Conservation (phyloP, 805 yeast genomes). For the Priceomyces melissophilus region DNA sequence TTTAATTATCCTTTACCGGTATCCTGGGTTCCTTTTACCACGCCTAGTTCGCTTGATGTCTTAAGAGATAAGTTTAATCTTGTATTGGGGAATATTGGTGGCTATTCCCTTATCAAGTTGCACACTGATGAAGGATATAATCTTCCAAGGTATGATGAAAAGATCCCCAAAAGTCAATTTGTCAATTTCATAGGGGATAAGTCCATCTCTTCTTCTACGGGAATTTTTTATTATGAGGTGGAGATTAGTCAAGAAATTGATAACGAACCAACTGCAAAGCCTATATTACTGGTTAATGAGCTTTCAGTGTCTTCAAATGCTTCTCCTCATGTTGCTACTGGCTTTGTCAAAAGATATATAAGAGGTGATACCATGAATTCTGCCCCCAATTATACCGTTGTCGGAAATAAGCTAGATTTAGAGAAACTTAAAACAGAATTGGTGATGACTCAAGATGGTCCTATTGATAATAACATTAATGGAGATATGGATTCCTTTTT, state of each 20-base stretch:
- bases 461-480: conserved; percentile 12
- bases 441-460: conserved; percentile 15
- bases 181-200: conserved; percentile 38
- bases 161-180: conserved; percentile 14
- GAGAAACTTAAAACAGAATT: conserved; percentile 27
- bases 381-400: conserved; percentile 7
- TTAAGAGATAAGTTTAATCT: conserved; percentile 24
- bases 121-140: conserved; percentile 6
- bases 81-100: conserved; percentile 20
- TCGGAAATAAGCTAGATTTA: conserved; percentile 21
- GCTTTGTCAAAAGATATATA: conserved; percentile 29
- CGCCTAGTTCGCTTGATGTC: conserved; percentile 18
- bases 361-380: conserved; percentile 14
- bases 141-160: background rate
- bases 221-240: conserved; percentile 41
- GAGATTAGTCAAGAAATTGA: conserved; percentile 34
- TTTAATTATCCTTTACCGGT: conserved; percentile 34
- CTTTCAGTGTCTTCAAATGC: conserved; percentile 29
- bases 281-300: conserved; percentile 33
- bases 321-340: conserved; percentile 30
- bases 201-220: conserved; percentile 28
- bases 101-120: conserved; percentile 29
- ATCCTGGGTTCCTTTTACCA: conserved; percentile 38
- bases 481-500: conserved; percentile 22
- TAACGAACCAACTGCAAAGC: conserved; percentile 25